These are phyloP conservation scores for Coccinonectria pachysandricola DNA, from an alignment of 2,329 filamentous ascomycete species.

Conservation along the genomic window DNA sequence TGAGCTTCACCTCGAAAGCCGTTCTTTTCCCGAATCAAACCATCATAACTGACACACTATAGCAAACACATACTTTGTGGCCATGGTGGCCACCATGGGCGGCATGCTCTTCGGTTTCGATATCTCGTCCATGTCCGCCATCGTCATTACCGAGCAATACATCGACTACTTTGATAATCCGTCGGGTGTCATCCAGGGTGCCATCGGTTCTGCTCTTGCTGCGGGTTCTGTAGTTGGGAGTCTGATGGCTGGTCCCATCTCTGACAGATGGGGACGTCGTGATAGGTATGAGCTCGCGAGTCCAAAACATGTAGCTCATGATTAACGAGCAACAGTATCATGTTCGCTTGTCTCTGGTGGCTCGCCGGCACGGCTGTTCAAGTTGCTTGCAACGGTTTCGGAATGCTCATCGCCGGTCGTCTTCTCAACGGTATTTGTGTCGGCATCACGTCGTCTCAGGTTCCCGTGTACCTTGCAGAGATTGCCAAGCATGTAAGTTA, in stretches of 20 bases:
- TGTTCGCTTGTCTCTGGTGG: constrained; percentile 5
- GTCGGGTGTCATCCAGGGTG: constrained; percentile 4
- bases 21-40: too few species aligned
- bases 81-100: constrained; percentile 4
- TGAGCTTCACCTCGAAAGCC: neutral
- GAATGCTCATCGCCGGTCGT: constrained; percentile 4
- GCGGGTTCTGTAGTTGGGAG: constrained; percentile 6
- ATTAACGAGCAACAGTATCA: constrained; percentile 1
- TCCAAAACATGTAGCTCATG: too few species aligned
- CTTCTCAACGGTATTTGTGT: constrained; percentile 5
- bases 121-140: constrained; percentile 4
- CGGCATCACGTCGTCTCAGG: constrained; percentile 5
- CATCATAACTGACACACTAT: neutral
- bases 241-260: constrained; percentile 6
- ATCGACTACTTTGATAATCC: constrained; percentile 7
- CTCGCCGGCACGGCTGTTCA: constrained; percentile 2
- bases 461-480: constrained; percentile 6
- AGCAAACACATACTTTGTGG: constrained; percentile 5
- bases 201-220: constrained; percentile 7
- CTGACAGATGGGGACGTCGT: constrained; percentile 5
- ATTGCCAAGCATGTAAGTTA: constrained; percentile 6
- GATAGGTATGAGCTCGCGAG: constrained; percentile 2
- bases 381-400: constrained; percentile 3
- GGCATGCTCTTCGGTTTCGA: constrained; percentile 8
- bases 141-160: constrained; percentile 7